Base-by-base conservation (phyloP, 495 filamentous ascomycete genomes). In the Neurospora hispaniola region DNA sequence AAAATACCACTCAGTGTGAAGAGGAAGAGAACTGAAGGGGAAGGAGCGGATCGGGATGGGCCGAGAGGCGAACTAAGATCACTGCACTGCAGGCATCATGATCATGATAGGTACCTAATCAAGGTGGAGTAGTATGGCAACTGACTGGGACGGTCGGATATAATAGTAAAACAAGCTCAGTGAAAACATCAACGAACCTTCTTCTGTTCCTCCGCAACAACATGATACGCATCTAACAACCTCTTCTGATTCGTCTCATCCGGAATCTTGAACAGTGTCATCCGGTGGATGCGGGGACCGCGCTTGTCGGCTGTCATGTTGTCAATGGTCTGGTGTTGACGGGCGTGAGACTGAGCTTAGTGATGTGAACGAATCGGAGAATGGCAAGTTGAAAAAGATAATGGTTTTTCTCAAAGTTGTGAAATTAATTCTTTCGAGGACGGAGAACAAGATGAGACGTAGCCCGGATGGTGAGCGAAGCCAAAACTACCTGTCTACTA, bases 181-280 rank as follows among this genome's bases (percentile, higher is more conserved):
- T 4, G 43, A 73, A 69, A 66, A 11, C 59, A 73, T 69, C 11
- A 20, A 40, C 18, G 69, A 42, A 81, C 82, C 80, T 80, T 82
- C 23, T 70, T 23, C 39, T 80, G 74, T 3, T 75, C 71, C 68
- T 71, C 72, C 4, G 62, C 74, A 43, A 83, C 70, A 35, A 23
- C 41, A 18, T 74, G 10, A 69, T 84, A 84, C 20, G 74, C 75
- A 41, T 81, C 78, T 5, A 83, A 14, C 31, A 84, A 48, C 72
- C 72, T 77, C 73, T 75, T 42, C 69, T 81, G 81, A 62, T 79
- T 74, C 69, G 76, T 77, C 31, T 54, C 14, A 9, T 77, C 71
- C 0, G 81, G 80, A 12, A 83, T 69, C 75, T 82, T 84, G 79
- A 84, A 84, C 73, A 84, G 71, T 70, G 81, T 83, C 27, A 76